Percentiles rank a stretch among this genome's conserved stretches.
These are phyloP conservation scores for Monocercomonoides exilis DNA, from an alignment of 78 protist species.

Conservation along the genomic window DNA sequence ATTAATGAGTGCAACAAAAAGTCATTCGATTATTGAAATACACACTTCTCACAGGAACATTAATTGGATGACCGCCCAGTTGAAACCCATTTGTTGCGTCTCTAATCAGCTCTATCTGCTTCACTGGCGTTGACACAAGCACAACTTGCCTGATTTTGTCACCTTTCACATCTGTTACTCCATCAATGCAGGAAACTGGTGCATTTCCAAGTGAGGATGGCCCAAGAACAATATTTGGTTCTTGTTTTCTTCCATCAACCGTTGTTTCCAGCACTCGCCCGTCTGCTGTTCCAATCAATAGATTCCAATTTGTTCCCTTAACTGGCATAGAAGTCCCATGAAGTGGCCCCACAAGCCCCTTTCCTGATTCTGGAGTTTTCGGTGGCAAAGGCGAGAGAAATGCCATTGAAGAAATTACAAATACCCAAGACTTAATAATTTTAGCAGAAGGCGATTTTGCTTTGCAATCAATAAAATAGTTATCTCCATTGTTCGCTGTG, in stretches of 20 bases:
- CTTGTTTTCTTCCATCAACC: not conserved
- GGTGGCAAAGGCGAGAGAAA: not conserved
- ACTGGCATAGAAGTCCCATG: not conserved
- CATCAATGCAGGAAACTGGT: too few relatives aligned
- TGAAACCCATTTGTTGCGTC: too few relatives aligned
- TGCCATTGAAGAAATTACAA: not conserved
- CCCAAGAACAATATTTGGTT: too few relatives aligned
- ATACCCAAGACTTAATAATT: not conserved
- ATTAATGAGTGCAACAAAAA: too few relatives aligned
- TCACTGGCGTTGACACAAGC: too few relatives aligned
- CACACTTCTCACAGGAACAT: too few relatives aligned
- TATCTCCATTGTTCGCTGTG: not conserved
- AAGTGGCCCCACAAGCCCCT: not conserved
- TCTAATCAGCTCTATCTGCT: too few relatives aligned
- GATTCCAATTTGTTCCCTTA: not conserved
- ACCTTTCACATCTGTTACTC: too few relatives aligned
- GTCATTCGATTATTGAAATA: too few relatives aligned
- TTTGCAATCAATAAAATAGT: not conserved
- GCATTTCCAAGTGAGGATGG: too few relatives aligned
- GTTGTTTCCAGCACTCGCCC: not conserved
- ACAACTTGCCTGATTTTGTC: too few relatives aligned
- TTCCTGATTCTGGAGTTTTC: not conserved
- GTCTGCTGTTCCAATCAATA: not conserved
- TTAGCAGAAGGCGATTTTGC: not conserved
- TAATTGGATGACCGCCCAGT: too few relatives aligned